phyloP scores from a whole-genome alignment of 1,284 basidiomycete genomes.

The Cutaneotrichosporon cutaneum region DNA sequence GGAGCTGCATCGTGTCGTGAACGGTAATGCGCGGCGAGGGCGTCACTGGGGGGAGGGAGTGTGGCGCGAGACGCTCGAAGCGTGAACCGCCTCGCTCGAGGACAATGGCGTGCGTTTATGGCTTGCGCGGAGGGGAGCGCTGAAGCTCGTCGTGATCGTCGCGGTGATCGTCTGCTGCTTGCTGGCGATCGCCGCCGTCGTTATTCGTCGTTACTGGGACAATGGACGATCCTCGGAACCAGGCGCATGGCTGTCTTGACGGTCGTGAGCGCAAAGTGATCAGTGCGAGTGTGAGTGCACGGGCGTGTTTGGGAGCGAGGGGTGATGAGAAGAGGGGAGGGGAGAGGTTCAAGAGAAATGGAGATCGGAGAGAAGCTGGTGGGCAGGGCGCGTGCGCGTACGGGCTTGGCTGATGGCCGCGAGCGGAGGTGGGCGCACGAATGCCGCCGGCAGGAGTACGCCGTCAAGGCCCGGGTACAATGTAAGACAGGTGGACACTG shows the following conservation, averaged over 20 bases:
- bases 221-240: not conserved
- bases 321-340: not conserved
- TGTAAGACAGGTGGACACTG: too few species aligned
- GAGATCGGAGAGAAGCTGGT: too few species aligned
- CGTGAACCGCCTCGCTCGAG: not conserved
- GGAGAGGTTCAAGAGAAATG: not conserved
- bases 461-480: too few species aligned
- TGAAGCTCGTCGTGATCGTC: not conserved
- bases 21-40: too few species aligned
- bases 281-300: not conserved
- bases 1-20: too few species aligned
- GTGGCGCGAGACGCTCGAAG: too few species aligned
- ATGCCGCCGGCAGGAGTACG: not conserved
- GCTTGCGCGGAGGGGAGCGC: not conserved
- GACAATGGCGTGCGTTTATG: not conserved
- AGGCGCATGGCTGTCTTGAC: not conserved
- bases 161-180: not conserved
- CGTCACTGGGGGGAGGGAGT: not conserved
- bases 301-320: not conserved
- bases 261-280: not conserved
- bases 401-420: not conserved
- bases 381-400: not conserved
- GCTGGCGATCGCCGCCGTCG: not conserved
- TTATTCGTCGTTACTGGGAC: not conserved
- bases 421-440: not conserved